phyloP scores from a whole-genome alignment of 2,329 filamentous ascomycete genomes.

The Sporothrix brunneoviolacea region DNA sequence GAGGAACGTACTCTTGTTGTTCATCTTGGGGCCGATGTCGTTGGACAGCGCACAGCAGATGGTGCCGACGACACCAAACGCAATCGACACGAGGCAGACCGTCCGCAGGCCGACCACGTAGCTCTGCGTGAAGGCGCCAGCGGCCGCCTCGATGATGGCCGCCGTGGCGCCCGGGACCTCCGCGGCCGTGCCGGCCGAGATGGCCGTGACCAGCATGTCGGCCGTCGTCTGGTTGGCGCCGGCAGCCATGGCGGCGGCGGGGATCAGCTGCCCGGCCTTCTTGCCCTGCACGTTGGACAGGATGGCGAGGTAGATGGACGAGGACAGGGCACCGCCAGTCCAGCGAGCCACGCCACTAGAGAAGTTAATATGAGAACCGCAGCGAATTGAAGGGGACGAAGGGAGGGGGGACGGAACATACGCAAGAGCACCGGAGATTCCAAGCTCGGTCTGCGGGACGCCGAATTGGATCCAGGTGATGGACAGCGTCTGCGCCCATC shows the following conservation, averaged over 20 bases:
- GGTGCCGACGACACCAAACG: conserved; percentile 24
- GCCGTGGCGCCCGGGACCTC: conserved; percentile 21
- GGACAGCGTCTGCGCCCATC: conserved; percentile 38
- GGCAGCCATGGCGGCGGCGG: conserved; percentile 27
- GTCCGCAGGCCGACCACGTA: conserved; percentile 24
- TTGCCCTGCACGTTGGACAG: conserved; percentile 30
- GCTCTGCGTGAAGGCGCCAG: conserved; percentile 25
- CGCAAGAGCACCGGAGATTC: conserved; percentile 36
- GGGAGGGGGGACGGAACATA: no score
- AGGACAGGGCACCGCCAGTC: conserved; percentile 35
- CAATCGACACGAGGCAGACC: conserved; percentile 21
- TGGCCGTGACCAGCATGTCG: neutral
- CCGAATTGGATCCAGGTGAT: conserved; percentile 43
- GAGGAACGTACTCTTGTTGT: conserved; percentile 23
- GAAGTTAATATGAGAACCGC: no score
- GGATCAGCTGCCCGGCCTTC: conserved; percentile 27
- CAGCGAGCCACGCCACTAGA: conserved; percentile 37
- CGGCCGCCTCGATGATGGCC: conserved; percentile 23
- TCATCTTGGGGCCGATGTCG: conserved; percentile 29
- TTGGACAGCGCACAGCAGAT: conserved; percentile 25
- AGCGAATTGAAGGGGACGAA: no score
- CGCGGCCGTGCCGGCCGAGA: conserved; percentile 1
- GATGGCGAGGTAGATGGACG: conserved; percentile 35
- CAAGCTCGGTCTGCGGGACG: conserved; percentile 39
- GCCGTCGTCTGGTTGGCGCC: conserved; percentile 6